Evolutionary conservation across 2,329 filamentous ascomycete species (phyloP).

Genomic region (Tolypocladium ovalisporum): DNA sequence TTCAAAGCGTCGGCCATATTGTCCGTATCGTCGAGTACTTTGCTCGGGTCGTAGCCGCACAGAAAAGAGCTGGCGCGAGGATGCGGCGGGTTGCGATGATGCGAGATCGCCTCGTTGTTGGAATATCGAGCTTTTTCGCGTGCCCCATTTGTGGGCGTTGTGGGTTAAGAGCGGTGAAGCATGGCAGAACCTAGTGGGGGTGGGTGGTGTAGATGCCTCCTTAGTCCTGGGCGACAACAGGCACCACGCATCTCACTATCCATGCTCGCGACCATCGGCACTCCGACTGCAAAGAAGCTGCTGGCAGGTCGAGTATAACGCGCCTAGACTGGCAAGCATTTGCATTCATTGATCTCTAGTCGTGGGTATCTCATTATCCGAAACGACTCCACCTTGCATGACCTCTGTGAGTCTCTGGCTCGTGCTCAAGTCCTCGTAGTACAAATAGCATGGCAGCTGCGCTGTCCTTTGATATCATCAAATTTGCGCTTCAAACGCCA

Average conservation of each 20-base stretch:
- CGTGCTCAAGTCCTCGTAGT: neutral
- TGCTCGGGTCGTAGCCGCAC: conserved; percentile 1
- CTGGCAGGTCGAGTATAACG: neutral
- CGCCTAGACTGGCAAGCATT: neutral
- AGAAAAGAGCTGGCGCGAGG: conserved; percentile 12
- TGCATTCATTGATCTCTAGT: neutral
- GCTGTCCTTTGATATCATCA: neutral
- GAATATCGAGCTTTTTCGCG: conserved; percentile 33
- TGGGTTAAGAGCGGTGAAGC: conserved; percentile 27
- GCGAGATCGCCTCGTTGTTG: conserved; percentile 15
- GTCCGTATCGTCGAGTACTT: conserved; percentile 8
- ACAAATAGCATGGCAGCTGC: neutral
- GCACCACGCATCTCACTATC: neutral
- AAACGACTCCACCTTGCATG: neutral
- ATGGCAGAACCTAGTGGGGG: conserved; percentile 21
- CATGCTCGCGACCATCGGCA: neutral
- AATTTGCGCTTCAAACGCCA: neutral
- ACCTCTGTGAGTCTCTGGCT: neutral
- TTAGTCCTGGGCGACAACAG: neutral
- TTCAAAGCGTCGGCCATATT: conserved; percentile 51
- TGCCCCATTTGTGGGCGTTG: conserved; percentile 32
- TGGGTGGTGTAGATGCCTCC: neutral
- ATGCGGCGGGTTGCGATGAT: conserved; percentile 10
- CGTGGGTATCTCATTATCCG: neutral
- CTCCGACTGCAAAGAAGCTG: neutral